A percentile compares a stretch with the other conserved stretches of the same genome.
These are phyloP conservation scores for Mycogone perniciosa DNA, from an alignment of 2,329 filamentous ascomycete genomes.

Conservation along the genomic window DNA sequence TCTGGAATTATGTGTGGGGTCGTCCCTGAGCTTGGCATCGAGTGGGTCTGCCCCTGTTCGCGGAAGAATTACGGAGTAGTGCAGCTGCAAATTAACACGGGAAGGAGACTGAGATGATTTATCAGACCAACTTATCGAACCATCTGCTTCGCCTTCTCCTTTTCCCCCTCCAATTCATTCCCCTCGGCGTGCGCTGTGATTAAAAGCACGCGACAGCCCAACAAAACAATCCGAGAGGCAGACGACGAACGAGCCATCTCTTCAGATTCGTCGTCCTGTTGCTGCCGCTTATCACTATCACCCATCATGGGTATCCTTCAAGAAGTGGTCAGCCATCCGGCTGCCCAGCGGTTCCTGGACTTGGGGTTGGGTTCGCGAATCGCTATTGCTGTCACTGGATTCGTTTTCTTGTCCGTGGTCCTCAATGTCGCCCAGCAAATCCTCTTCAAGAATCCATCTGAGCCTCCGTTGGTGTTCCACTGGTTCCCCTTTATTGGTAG, in stretches of 20 bases:
- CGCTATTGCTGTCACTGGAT: slow-evolving; percentile 34
- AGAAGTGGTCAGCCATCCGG: slow-evolving; percentile 41
- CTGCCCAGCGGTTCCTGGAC: slow-evolving; percentile 43
- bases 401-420: slow-evolving; percentile 53
- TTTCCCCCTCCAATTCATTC: too few relatives aligned
- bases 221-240: too few relatives aligned
- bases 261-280: too few relatives aligned
- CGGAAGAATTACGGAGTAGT: too few relatives aligned
- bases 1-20: too few relatives aligned
- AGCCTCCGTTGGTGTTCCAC: slow-evolving; percentile 75
- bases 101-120: too few relatives aligned
- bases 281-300: background rate
- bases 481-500: slow-evolving; percentile 80
- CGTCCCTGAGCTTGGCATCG: background rate
- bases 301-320: slow-evolving; percentile 50
- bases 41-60: background rate
- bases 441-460: slow-evolving; percentile 73
- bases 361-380: slow-evolving; percentile 44
- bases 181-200: too few relatives aligned
- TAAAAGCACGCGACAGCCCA: too few relatives aligned
- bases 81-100: too few relatives aligned
- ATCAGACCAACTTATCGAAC: too few relatives aligned
- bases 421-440: slow-evolving; percentile 77
- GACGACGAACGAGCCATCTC: too few relatives aligned
- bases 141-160: too few relatives aligned